phyloP scores from a whole-genome alignment of 1,284 basidiomycete genomes.

The Agroathelia rolfsii region DNA sequence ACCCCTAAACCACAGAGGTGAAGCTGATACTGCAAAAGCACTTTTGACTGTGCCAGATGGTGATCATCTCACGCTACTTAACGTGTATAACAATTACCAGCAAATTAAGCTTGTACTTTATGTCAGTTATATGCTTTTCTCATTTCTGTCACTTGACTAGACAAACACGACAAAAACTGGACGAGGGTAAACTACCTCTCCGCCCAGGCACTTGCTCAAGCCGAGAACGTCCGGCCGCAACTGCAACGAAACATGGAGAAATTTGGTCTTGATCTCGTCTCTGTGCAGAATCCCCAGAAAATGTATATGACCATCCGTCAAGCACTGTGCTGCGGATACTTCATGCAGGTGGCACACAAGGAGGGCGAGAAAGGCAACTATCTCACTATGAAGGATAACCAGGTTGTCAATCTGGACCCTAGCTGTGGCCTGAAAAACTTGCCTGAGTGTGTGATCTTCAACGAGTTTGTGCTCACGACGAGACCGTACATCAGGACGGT shows the following conservation, averaged over 20 bases:
- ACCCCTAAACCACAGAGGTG: constrained; percentile 79
- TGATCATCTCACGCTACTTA: constrained; percentile 91
- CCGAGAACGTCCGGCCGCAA: constrained; percentile 93
- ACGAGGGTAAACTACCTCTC: constrained; percentile 91
- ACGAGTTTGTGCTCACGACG: constrained; percentile 95
- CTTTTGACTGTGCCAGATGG: constrained; percentile 87
- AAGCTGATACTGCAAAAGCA: constrained; percentile 90
- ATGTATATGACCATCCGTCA: constrained; percentile 77
- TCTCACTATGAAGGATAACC: constrained; percentile 86
- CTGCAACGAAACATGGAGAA: constrained; percentile 91
- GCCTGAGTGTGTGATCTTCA: constrained; percentile 96
- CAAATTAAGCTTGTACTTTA: constrained; percentile 43
- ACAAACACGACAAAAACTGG: constrained; percentile 78
- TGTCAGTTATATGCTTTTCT: constrained; percentile 1
- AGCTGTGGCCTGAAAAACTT: constrained; percentile 88
- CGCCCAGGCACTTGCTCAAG: constrained; percentile 76
- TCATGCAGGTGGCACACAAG: constrained; percentile 97
- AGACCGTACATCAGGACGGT: constrained; percentile 86
- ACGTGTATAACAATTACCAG: constrained; percentile 92
- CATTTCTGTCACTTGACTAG: constrained; percentile 26
- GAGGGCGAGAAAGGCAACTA: constrained; percentile 87
- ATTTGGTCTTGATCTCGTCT: constrained; percentile 75
- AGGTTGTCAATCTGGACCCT: constrained; percentile 90
- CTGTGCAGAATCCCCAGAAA: constrained; percentile 69
- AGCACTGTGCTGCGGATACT: constrained; percentile 88